Conservation (phyloP, 2,329 filamentous ascomycete genomes). For the Didymella pinodella region DNA sequence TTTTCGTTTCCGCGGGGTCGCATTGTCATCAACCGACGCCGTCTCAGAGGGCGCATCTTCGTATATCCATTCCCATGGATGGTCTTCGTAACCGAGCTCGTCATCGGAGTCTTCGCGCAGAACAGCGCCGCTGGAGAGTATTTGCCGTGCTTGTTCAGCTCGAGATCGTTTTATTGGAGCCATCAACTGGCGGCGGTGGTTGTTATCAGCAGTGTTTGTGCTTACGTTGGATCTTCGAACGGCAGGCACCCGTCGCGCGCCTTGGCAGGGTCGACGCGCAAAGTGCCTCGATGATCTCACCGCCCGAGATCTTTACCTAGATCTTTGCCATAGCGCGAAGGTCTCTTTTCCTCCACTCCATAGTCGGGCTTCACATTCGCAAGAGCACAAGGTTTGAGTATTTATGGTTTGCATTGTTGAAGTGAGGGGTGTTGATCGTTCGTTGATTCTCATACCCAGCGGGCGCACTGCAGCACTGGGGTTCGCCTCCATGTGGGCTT, state of each 20-base stretch:
- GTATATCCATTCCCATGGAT: slow-evolving; percentile 67
- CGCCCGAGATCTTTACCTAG: slow-evolving; percentile 8
- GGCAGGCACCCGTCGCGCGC: slow-evolving; percentile 39
- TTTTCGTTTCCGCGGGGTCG: slow-evolving; percentile 46
- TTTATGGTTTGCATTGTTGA: background rate
- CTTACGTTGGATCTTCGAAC: slow-evolving; percentile 36
- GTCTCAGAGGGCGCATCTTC: slow-evolving; percentile 36
- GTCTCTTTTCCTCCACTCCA: background rate
- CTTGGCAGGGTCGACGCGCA: slow-evolving; percentile 41
- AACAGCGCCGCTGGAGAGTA: slow-evolving; percentile 68
- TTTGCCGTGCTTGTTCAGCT: slow-evolving; percentile 57
- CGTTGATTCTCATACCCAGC: slow-evolving; percentile 36
- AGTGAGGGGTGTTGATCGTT: slow-evolving; percentile 23
- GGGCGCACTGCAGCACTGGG: slow-evolving; percentile 42
- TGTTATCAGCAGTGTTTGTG: slow-evolving; percentile 25
- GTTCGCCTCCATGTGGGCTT: slow-evolving; percentile 17
- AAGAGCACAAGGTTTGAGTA: slow-evolving; percentile 1
- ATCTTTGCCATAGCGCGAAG: background rate
- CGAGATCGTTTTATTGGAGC: slow-evolving; percentile 52
- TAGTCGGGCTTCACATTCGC: background rate
- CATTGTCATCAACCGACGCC: slow-evolving; percentile 31
- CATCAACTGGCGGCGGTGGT: slow-evolving; percentile 42
- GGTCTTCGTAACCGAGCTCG: slow-evolving; percentile 69
- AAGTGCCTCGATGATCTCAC: slow-evolving; percentile 31
- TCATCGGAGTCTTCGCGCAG: slow-evolving; percentile 84